phyloP scores from a whole-genome alignment of 805 yeast species.

The Cyberlindnera euphorbiiphila region DNA sequence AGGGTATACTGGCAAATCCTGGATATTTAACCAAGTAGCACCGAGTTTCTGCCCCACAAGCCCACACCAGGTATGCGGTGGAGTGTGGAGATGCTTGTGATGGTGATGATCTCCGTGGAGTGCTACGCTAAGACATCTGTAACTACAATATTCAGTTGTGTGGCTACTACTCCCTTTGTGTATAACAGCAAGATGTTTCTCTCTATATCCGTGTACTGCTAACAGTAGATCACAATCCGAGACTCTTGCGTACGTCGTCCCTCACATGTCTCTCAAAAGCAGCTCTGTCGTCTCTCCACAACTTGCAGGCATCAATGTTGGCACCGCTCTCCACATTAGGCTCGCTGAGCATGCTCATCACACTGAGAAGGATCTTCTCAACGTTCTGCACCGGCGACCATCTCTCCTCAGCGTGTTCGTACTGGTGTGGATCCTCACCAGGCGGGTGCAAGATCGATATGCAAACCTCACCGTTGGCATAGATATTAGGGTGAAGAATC shows the following conservation, averaged over 20 bases:
- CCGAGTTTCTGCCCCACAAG: too few relatives aligned
- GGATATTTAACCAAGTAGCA: too few relatives aligned
- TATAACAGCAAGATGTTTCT: too few relatives aligned
- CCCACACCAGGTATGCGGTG: too few relatives aligned
- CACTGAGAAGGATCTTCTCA: conserved; percentile 91
- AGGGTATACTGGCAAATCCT: too few relatives aligned
- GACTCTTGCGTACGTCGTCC: conserved; percentile 60
- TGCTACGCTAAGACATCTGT: too few relatives aligned
- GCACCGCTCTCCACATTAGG: conserved; percentile 98
- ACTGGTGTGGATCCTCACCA: conserved; percentile 95
- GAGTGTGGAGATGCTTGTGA: too few relatives aligned
- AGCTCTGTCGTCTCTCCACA: conserved; percentile 83
- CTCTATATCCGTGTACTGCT: too few relatives aligned
- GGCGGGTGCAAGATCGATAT: conserved; percentile 94
- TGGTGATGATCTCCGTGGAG: too few relatives aligned
- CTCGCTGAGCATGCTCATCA: conserved; percentile 94
- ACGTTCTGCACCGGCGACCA: conserved; percentile 98
- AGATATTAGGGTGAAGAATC: conserved; percentile 88
- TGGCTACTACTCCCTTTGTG: too few relatives aligned
- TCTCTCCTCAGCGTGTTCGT: conserved; percentile 92
- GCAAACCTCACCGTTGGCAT: conserved; percentile 93
- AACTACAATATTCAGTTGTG: too few relatives aligned
- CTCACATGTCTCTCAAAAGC: conserved; percentile 65
- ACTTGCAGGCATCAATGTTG: conserved; percentile 70
- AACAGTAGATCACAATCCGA: conserved; percentile 71